Base-by-base conservation (phyloP, 805 yeast genomes). In the Cyberlindnera amylophila region DNA sequence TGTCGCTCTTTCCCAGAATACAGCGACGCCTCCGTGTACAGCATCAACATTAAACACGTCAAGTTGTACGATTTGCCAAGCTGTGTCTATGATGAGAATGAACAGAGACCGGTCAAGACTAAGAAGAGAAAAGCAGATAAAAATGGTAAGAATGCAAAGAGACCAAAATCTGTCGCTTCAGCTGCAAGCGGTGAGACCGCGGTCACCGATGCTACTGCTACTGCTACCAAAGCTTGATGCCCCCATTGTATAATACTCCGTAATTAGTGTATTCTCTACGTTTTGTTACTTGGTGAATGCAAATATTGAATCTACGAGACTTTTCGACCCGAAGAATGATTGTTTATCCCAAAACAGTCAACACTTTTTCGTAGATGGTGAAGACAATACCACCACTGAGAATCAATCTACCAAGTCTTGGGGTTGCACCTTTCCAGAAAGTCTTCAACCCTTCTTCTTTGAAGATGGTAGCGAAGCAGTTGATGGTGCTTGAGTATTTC, bases 371-470 rank as follows among this genome's bases (percentile, higher is more conserved):
- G 63, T 91, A 91, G 43, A 93, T 86, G 16, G 98, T 93, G 67
- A 91, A 91, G 23, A 93, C 97, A 52, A 91, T 91, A 56, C 99
- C 99, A 47, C 99, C 99, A 66, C 96, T 85, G 59, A 91, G 73
- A 28, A 90, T 79, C 59, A 91, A 74, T 55, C 99, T 78, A 6
- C 98, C 98, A 47, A 91, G 70, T 60, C 99, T 76, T 35, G 99
- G 98, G 2, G 98, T 93, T 28, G 98, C 96, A 48, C 99, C 99
- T 66, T 87, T 87, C 99, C 99, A 91, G 67, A 89, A 88, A 5
- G 96, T 85, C 58, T 77, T 68, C 50, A 90, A 67, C 9, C 99
- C 99, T 66, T 91, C 99, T 41, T 91, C 83, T 58, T 70, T 82
- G 63, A 85, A 83, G 39, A 93, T 81, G 49, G 76, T 80, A 15